Base-by-base conservation (phyloP, 2,329 filamentous ascomycete genomes). In the Trichophyton verrucosum region DNA sequence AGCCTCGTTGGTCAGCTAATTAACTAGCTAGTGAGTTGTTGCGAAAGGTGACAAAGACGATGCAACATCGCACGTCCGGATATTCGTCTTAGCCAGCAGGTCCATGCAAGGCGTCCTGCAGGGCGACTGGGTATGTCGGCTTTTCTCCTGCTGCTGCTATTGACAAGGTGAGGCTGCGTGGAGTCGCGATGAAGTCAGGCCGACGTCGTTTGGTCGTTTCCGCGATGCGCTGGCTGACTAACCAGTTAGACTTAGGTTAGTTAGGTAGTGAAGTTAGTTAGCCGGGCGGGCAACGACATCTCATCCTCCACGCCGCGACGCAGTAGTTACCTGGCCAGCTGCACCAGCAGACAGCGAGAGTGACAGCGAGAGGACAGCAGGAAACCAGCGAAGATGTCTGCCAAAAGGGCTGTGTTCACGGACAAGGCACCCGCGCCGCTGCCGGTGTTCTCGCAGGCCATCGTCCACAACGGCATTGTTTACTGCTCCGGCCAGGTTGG, bases 401-500 rank as follows among this genome's bases (percentile, higher is more conserved):
- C 58, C 36, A 60, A 60, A 55, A 27, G 42, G 42, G 58, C 47
- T 27, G 58, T 60, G 6, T 30, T 60, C 47, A 60, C 58, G 6
- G 58, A 60, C 17, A 55, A 55, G 27, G 58, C 58, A 1, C 58
- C 58, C 30, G 47, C 30, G 30, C 58, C 58, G 27, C 13, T 56
- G 62, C 80, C 80, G 0, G 79, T 84, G 66, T 81, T 83, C 70
- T 83, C 79, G 2, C 81, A 86, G 67, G 84, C 82, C 46, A 76
- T 86, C 65, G 78, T 82, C 64, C 78, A 79, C 71, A 83, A 84
- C 67, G 85, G 84, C 66, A 81, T 86, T 70, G 82, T 89, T n/a
- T 88, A 86, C 75, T 87, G 85, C 75, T 86, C 83, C 1, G 86
- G 85, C 38, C 78, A 78, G 63, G 77, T 88, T 40, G 81, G 81